Evolutionary conservation across 2,329 filamentous ascomycete species (phyloP), one percentile per base, ranked within the genome.

Genomic region (Fusarium ramigenum): DNA sequence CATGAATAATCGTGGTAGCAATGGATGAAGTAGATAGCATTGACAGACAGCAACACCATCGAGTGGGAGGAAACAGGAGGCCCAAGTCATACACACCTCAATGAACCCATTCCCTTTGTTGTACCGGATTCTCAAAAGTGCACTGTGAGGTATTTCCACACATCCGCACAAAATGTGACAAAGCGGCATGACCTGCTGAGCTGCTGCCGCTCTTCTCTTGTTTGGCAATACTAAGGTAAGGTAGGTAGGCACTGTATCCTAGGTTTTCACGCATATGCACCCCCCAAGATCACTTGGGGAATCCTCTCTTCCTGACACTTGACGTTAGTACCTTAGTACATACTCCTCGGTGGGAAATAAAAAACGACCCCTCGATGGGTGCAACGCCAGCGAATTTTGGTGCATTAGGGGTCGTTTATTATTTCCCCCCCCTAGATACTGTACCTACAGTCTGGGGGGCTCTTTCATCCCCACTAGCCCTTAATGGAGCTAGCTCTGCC

Each of bases 111-210:
- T 60, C 59, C 65, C 47, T 40, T 60, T 54, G 44, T 63, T 12
- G 37, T 19, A 42, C 30, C 60, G 58, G 66, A 60, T 46, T 58
- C 49, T 36, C 18, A 21, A 56, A 46, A 56, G n/a, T 19, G 46
- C 36, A 62, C 49, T 69, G 70, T 78, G 76, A 76, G 76, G 76
- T 64, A 76, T 78, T 78, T 77, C 75, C 56, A 50, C 63, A 54
- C 64, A 66, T 47, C 60, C 54, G 49, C 34, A 64, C 46, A 72
- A 66, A 53, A 63, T 58, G 60, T 53, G 63, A 60, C 70, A 70
- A 75, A 69, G 70, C 74, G 76, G 67, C 71, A 72, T 71, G 64
- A 58, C 63, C 65, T 69, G 63, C 63, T 50, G 68, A 65, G 34
- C 34, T 39, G 66, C n/a, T 25, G 54, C 65, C 56, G 46, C 66